These are phyloP conservation scores for Ensete ventricosum DNA, from an alignment of 176 grass and related monocot genomes.

Conservation along the genomic window DNA sequence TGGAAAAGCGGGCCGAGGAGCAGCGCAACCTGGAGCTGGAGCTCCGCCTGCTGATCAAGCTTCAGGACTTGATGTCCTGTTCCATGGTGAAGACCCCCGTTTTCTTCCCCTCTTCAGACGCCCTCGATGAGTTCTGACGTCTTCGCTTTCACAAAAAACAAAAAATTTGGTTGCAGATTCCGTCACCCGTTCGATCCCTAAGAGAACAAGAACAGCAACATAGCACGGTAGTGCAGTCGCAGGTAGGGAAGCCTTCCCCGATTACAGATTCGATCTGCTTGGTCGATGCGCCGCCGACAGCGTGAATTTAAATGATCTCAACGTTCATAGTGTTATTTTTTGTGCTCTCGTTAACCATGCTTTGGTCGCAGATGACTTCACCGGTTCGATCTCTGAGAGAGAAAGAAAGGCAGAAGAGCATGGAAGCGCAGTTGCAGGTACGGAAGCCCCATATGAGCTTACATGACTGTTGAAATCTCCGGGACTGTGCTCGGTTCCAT, in stretches of 20 bases:
- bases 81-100: not conserved
- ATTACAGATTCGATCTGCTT: not conserved
- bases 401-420: constrained; percentile 1
- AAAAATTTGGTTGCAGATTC: not conserved
- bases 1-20: constrained; percentile 11
- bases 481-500: not conserved
- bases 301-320: not conserved
- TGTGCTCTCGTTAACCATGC: not conserved
- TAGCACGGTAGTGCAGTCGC: not conserved
- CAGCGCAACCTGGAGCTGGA: constrained; percentile 16
- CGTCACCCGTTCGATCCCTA: not conserved
- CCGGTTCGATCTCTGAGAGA: constrained; percentile 8
- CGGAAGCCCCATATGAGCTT: not conserved
- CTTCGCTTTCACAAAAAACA: not conserved
- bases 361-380: not conserved
- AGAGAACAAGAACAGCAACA: not conserved
- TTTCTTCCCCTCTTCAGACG: not conserved
- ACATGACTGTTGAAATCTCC: no score
- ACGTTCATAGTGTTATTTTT: not conserved
- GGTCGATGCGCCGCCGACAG: not conserved
- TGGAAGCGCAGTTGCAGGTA: constrained; percentile 8
- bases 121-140: not conserved
- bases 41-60: constrained; percentile 8
- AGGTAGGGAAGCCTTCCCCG: not conserved
- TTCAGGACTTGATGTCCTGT: constrained; percentile 1